Evolutionary conservation across 352 stramenopile genomes (phyloP).

Genomic region (Pythium diclinum): DNA sequence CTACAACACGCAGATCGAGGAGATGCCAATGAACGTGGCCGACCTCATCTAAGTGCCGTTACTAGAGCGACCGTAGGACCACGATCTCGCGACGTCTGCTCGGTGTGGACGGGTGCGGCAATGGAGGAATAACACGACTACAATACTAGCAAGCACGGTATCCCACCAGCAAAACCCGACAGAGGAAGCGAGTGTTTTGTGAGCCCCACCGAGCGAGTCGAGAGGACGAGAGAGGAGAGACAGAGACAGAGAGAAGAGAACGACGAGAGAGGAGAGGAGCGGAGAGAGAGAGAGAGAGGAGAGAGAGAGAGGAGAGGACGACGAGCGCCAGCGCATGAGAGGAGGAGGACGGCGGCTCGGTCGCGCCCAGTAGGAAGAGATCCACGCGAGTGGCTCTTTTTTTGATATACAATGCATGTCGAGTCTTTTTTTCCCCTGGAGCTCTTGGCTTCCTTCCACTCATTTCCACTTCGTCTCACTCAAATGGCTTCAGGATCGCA

Average conservation of each 20-base stretch:
- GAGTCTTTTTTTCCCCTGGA: conserved; percentile 8
- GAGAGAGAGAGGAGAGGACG: conserved; percentile 5
- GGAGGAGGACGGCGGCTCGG: neutral
- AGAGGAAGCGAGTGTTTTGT: neutral
- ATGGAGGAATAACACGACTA: conserved; percentile 6
- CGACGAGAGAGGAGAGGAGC: neutral
- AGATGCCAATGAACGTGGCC: conserved; percentile 99
- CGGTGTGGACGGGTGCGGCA: neutral
- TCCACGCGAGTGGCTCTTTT: conserved; percentile 12
- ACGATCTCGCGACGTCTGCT: neutral
- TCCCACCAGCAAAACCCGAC: neutral
- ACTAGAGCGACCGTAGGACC: too few relatives aligned
- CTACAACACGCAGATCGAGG: conserved; percentile 99
- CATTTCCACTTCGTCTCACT: conserved; percentile 18
- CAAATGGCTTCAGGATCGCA: conserved; percentile 24
- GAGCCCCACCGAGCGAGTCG: neutral
- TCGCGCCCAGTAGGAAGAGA: neutral
- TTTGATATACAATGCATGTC: conserved; percentile 34
- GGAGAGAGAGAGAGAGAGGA: conserved; percentile 16
- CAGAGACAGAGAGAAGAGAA: neutral
- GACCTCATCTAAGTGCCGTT: conserved; percentile 96
- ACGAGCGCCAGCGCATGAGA: conserved; percentile 1
- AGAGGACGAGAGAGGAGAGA: conserved; percentile 4
- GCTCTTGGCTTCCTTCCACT: conserved; percentile 9
- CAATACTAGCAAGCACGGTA: neutral